Evolutionary conservation across 1,284 basidiomycete genomes (phyloP).

Genomic region (Trichosporon ovoides): DNA sequence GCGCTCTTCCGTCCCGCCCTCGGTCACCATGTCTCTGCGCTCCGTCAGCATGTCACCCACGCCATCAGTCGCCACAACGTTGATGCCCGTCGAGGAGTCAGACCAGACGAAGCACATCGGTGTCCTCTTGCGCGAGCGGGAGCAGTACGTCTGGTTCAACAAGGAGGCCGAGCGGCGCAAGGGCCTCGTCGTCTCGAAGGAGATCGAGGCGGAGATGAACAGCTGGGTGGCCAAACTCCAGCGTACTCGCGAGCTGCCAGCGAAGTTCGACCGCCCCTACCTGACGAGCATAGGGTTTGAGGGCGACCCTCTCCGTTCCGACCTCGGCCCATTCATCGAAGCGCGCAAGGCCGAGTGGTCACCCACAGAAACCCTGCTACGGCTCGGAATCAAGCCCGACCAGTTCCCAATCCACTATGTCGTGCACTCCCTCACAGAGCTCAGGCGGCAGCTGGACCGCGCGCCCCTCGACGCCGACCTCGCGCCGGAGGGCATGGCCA

Average conservation of each 20-base stretch:
- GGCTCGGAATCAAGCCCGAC: constrained; percentile 27
- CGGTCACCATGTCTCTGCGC: constrained; percentile 13
- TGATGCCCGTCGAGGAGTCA: not conserved
- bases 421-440: constrained; percentile 24
- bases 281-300: constrained; percentile 25
- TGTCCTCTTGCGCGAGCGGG: constrained; percentile 30
- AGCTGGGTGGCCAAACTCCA: constrained; percentile 24
- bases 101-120: constrained; percentile 21
- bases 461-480: too few species aligned
- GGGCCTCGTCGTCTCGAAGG: constrained; percentile 11
- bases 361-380: constrained; percentile 27
- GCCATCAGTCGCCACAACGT: constrained; percentile 1
- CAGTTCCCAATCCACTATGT: constrained; percentile 31
- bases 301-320: constrained; percentile 18
- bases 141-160: constrained; percentile 26
- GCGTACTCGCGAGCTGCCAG: constrained; percentile 21
- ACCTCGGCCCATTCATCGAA: constrained; percentile 29
- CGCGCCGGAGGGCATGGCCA: not conserved
- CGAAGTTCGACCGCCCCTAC: constrained; percentile 20
- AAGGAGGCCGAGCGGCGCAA: constrained; percentile 9
- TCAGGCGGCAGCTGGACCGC: constrained; percentile 9
- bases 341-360: constrained; percentile 24
- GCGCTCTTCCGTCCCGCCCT: not conserved
- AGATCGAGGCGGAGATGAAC: constrained; percentile 25
- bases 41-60: constrained; percentile 12